Base-by-base conservation (phyloP, 129 eudicot species). In the Sambucus nigra region DNA sequence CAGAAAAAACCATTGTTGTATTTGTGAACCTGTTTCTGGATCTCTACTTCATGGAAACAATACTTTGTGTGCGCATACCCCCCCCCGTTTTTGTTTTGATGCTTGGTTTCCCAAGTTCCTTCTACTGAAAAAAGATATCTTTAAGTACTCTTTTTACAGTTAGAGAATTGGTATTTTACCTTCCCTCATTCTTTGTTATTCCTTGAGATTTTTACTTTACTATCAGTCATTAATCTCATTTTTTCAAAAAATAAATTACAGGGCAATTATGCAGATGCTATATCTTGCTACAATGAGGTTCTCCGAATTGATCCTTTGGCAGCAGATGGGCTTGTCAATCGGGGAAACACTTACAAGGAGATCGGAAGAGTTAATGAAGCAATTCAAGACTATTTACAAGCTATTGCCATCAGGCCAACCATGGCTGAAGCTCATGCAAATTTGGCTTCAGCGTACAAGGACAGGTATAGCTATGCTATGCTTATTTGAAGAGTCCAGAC, bases 351-450 rank as follows among this genome's bases (percentile, higher is more conserved):
- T 33, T 91, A 69, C 69, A 85, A 85, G 59, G 99, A 91, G 55
- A 79, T 86, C 61, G 95, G 99, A 35, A 85, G 95, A 69, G 95
- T 85, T 25, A 82, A 59, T 72, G 95, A 91, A 76, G 99, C 99
- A 46, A 82, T 91, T 65, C 95, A 91, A 72, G 99, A 91, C 44
- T 91, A 91, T 55, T 29, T 71, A 53, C 83, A 73, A 67, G 99
- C 95, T 57, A 87, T 91, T 62, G 69, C 72, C 10, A 76, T 82
- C 20, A 79, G 87, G 7, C 99, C 99, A 33, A 55, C 69, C 47
- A 81, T 91, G 94, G 95, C 99, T 22, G 99, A 91, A 76, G 95
- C 99, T 68, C 99, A 91, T 82, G 95, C 94, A 17, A 85, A 85
- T 70, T 68, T 86, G 63, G 95, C 99, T 63, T 91, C 95, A 47